A percentile compares a stretch with the other conserved stretches of the same genome.
Conservation (phyloP, 768 basidiomycete genomes). For the Suillus bovinus region DNA sequence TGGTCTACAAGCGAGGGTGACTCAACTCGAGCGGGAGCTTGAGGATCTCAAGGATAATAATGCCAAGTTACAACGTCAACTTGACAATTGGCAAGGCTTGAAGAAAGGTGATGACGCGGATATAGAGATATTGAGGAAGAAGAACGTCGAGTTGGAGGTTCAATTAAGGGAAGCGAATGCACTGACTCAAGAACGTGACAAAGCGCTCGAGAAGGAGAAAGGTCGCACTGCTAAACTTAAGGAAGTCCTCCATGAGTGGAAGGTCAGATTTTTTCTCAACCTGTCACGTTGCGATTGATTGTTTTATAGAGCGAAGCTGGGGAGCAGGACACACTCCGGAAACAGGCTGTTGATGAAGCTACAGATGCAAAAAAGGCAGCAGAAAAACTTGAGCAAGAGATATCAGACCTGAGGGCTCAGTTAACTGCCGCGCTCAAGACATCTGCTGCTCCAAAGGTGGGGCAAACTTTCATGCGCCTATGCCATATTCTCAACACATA, state of each 20-base stretch:
- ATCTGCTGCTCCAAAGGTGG: conserved; percentile 15
- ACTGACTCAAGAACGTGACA: conserved; percentile 29
- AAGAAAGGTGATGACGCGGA: conserved; percentile 66
- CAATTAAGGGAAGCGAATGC: conserved; percentile 48
- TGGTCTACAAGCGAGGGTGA: conserved; percentile 48
- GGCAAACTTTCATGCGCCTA: not conserved
- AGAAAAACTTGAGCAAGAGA: conserved; percentile 35
- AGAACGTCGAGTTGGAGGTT: conserved; percentile 56
- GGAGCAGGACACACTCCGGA: conserved; percentile 37
- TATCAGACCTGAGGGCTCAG: conserved; percentile 46
- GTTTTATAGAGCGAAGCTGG: conserved; percentile 40
- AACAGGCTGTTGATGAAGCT: conserved; percentile 35
- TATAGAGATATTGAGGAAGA: conserved; percentile 53
- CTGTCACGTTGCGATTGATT: not conserved
- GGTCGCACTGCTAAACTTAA: conserved; percentile 44
- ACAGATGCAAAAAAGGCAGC: conserved; percentile 32
- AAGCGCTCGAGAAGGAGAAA: conserved; percentile 38
- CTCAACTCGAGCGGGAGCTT: conserved; percentile 55
- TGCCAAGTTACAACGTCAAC: conserved; percentile 57
- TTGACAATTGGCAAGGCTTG: conserved; percentile 67
- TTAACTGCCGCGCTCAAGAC: conserved; percentile 37
- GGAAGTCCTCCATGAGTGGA: conserved; percentile 41
- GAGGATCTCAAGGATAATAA: conserved; percentile 60
- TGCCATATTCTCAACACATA: not conserved
- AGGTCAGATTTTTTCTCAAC: conserved; percentile 36